Base-by-base conservation (phyloP, 1,284 basidiomycete genomes). In the Pseudozyma tsukubaensis region DNA sequence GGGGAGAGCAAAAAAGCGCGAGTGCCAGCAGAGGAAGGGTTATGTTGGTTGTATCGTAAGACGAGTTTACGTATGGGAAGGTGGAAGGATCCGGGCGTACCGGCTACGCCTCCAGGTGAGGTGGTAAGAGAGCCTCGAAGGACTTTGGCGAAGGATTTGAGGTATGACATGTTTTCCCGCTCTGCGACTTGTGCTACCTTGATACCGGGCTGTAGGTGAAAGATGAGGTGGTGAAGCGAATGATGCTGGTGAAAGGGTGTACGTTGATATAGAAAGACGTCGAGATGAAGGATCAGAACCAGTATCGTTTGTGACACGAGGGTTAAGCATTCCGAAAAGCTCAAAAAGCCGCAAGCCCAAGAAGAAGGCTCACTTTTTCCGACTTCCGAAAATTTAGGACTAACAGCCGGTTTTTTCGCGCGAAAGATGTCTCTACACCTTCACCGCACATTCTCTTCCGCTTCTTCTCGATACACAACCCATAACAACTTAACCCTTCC, bases 1-100 rank as follows among this genome's bases (percentile, higher is more conserved):
- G 55, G 18, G 0, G 65, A 59, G 19, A 66, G 59, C 0, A 76
- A 44, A 42, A 69, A 76, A 0, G 44, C 12, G 6, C 73, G 54
- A 0, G 37, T 34, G 0, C 73, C 73, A 0, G 24, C 3, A 0
- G 65, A 69, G 1, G 65, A 69, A 0, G 62, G 29, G 34, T 72
- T 72, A 34, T 39, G 13, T 14, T 65, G 58, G 1, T 43, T 53
- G 36, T 76, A 76, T 1, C 70, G 64, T 12, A 76, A 36, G 3
- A 76, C 69, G n/a, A 76, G 55, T 44, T 76, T 76, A 6, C 73
- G 68, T 0, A 68, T 13, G 0, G 73, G 69, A 0, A 76, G 59
- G 12, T 64, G 60, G 58, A 71, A 76, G 0, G 64, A 18, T 0
- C 58, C 58, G 0, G 62, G 49, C 1, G 58, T 29, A 9, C 61